Evolutionary conservation across 2,329 filamentous ascomycete species (phyloP).

Genomic region (Chrysoporthe deuterocubensis): DNA sequence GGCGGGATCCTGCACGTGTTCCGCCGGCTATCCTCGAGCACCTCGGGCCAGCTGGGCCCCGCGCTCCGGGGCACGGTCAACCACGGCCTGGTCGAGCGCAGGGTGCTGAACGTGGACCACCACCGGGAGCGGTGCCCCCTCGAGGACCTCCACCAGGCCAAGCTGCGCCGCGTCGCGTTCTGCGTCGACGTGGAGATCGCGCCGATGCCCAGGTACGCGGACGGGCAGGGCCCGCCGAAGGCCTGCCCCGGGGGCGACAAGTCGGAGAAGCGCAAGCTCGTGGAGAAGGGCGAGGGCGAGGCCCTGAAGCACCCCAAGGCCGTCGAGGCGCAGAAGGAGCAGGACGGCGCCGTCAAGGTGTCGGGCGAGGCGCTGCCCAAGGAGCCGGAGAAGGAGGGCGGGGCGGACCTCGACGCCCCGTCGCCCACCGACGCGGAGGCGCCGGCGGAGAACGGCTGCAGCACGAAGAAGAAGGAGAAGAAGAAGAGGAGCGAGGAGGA

Average conservation of each 20-base stretch:
- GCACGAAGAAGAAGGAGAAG: slow-evolving; percentile 84
- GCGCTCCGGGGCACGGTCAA: slow-evolving; percentile 46
- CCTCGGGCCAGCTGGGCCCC: slow-evolving; percentile 52
- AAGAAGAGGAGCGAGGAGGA: slow-evolving; percentile 95
- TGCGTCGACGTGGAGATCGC: slow-evolving; percentile 98
- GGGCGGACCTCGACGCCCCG: slow-evolving; percentile 31
- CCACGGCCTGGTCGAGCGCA: slow-evolving; percentile 78
- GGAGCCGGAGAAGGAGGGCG: slow-evolving; percentile 44
- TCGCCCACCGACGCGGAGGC: slow-evolving; percentile 16
- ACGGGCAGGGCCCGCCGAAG: slow-evolving; percentile 54
- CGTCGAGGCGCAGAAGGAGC: slow-evolving; percentile 60
- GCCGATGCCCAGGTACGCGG: slow-evolving; percentile 77
- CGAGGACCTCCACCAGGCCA: slow-evolving; percentile 76
- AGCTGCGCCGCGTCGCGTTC: slow-evolving; percentile 87
- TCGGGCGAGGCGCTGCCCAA: slow-evolving; percentile 45
- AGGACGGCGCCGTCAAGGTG: slow-evolving; percentile 47
- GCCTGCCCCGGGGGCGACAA: slow-evolving; percentile 56
- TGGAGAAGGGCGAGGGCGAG: slow-evolving; percentile 74
- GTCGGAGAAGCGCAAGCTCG: slow-evolving; percentile 65
- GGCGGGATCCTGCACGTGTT: slow-evolving; percentile 82
- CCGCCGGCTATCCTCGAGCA: slow-evolving; percentile 73
- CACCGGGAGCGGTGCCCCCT: slow-evolving; percentile 80
- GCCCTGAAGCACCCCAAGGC: slow-evolving; percentile 70
- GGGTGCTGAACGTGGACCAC: slow-evolving; percentile 82
- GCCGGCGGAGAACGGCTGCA: slow-evolving; percentile 5